phyloP scores from a whole-genome alignment of 176 grass and related monocot genomes.

The barley (Hordeum vulgare) region DNA sequence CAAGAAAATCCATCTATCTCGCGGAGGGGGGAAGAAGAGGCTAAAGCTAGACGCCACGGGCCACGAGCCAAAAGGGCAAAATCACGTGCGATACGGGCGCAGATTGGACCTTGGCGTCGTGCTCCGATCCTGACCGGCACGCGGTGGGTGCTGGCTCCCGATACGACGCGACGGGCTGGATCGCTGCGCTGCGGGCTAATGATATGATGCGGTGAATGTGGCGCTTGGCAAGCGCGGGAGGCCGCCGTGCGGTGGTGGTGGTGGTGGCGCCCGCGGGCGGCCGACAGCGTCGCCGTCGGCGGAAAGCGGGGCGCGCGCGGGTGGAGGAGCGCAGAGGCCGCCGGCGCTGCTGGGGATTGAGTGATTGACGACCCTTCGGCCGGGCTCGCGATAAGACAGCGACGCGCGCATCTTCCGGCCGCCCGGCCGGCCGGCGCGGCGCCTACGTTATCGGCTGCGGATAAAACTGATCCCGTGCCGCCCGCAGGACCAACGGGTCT shows the following conservation, averaged over 20 bases:
- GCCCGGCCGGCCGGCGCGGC: neutral
- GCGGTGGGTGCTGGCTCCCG: neutral
- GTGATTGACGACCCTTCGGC: neutral
- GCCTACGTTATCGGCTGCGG: constrained; percentile 18
- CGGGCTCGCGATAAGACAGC: constrained; percentile 34
- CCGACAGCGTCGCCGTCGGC: constrained; percentile 28
- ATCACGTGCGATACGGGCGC: constrained; percentile 13
- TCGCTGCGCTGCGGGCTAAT: neutral
- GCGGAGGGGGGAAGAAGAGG: neutral
- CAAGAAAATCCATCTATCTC: neutral
- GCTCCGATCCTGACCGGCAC: neutral
- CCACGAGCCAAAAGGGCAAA: neutral
- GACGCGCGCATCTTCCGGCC: constrained; percentile 16
- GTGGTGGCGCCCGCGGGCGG: neutral
- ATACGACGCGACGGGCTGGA: neutral
- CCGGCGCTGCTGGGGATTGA: neutral
- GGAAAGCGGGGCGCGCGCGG: neutral
- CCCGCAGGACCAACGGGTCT: neutral
- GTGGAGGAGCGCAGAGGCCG: neutral
- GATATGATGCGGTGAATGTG: neutral
- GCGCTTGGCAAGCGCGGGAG: neutral
- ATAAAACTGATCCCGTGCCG: neutral
- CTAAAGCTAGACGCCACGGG: neutral
- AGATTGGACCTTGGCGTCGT: neutral
- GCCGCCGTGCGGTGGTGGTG: neutral